Percentiles rank a stretch among this genome's conserved stretches.
These are phyloP conservation scores for Entrophospora sp. DNA, from an alignment of 192 early-diverging fungal genomes.

Conservation along the genomic window DNA sequence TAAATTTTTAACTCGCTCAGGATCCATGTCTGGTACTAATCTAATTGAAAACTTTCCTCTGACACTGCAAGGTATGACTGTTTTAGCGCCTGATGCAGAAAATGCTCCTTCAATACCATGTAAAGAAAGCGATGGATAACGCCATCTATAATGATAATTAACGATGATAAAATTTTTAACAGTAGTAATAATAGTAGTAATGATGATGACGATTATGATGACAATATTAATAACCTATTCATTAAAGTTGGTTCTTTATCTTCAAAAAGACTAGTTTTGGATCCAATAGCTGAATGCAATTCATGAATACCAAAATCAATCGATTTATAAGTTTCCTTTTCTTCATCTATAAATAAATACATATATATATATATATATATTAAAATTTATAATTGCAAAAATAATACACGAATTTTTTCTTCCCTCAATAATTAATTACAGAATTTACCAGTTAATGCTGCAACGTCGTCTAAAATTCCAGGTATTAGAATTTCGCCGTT, in stretches of 20 bases:
- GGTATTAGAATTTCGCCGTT: constrained; percentile 86
- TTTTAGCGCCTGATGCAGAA: constrained; percentile 88
- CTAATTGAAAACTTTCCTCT: constrained; percentile 98
- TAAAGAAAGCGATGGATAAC: constrained; percentile 91
- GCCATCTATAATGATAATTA: constrained; percentile 48
- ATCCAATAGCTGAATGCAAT: constrained; percentile 70
- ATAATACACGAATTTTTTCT: too few relatives aligned
- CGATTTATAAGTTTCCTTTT: too few relatives aligned
- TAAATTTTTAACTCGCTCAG: constrained; percentile 62
- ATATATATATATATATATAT: too few relatives aligned
- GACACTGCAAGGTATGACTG: constrained; percentile 91
- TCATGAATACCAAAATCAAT: too few relatives aligned
- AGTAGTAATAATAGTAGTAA: too few relatives aligned
- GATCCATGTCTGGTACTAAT: constrained; percentile 86
- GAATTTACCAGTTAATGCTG: constrained; percentile 66
- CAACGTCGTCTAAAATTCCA: constrained; percentile 86
- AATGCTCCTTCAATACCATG: constrained; percentile 98
- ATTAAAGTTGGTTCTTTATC: constrained; percentile 73
- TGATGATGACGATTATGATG: too few relatives aligned
- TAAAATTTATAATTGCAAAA: too few relatives aligned
- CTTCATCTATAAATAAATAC: too few relatives aligned
- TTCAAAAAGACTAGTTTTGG: constrained; percentile 67
- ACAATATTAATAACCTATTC: too few relatives aligned
- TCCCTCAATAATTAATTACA: too few relatives aligned
- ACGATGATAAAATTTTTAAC: too few relatives aligned